phyloP scores from a whole-genome alignment of 225 moss, liverwort and hornwort species.

The Climacium dendroides region DNA sequence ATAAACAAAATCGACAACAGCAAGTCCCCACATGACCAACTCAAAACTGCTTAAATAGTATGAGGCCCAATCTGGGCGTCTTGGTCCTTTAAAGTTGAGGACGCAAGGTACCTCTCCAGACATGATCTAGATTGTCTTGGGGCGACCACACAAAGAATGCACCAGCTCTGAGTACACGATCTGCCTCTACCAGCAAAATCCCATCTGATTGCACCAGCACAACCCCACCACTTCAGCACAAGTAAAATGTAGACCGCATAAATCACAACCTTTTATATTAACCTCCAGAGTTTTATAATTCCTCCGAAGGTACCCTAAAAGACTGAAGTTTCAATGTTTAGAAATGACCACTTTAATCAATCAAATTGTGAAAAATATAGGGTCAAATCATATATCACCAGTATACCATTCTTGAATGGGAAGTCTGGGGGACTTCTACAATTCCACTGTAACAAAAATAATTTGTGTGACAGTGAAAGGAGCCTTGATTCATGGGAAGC shows the following conservation, averaged over 20 bases:
- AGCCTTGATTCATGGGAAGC: neutral
- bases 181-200: slow-evolving; percentile 34
- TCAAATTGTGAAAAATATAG: neutral
- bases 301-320: neutral
- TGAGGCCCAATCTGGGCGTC: neutral
- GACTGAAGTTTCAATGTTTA: neutral
- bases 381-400: neutral
- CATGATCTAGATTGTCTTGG: slow-evolving; percentile 3
- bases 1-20: neutral
- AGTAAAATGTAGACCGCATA: neutral
- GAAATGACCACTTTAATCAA: neutral
- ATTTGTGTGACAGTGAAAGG: neutral
- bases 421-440: neutral
- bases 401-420: neutral
- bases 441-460: neutral
- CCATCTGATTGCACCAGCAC: slow-evolving; percentile 32
- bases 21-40: neutral
- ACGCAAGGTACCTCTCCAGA: slow-evolving; percentile 17
- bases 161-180: slow-evolving; percentile 61
- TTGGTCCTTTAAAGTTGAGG: neutral
- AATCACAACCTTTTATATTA: neutral
- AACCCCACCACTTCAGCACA: neutral
- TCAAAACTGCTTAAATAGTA: neutral
- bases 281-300: neutral
- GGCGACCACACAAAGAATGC: slow-evolving; percentile 63